Evolutionary conservation across 1,139 yeast genomes (phyloP).

Genomic region (Diutina pseudorugosa): DNA sequence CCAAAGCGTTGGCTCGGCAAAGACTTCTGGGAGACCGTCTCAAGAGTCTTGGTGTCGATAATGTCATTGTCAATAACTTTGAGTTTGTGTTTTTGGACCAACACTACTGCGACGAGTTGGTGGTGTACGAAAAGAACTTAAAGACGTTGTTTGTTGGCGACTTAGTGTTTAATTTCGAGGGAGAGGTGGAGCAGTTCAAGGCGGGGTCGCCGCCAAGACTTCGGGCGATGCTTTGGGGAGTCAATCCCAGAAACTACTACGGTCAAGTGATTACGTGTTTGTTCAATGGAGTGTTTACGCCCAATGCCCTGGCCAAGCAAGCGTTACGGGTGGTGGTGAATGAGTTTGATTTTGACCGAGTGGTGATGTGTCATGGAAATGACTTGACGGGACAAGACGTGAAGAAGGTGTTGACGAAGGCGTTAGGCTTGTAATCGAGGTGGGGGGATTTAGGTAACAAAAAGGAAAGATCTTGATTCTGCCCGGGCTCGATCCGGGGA

Average conservation of each 20-base stretch:
- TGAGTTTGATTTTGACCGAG: constrained; percentile 34
- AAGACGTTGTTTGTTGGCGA: constrained; percentile 45
- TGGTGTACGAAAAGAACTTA: constrained; percentile 34
- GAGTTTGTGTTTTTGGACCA: constrained; percentile 44
- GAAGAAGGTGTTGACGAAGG: not conserved
- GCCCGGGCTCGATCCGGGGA: not conserved
- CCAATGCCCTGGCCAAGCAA: constrained; percentile 6
- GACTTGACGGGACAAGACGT: constrained; percentile 6
- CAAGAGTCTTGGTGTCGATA: constrained; percentile 17
- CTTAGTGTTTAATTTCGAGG: constrained; percentile 34
- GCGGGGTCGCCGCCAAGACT: constrained; percentile 9
- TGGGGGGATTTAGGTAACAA: not conserved
- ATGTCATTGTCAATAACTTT: constrained; percentile 24
- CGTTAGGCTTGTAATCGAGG: not conserved
- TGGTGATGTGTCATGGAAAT: constrained; percentile 50
- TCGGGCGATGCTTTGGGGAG: constrained; percentile 27
- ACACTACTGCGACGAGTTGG: constrained; percentile 44
- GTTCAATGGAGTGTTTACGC: constrained; percentile 16
- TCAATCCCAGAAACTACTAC: constrained; percentile 20
- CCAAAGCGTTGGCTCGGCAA: not conserved
- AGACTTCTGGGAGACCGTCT: not conserved
- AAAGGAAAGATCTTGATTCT: not conserved
- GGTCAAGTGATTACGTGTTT: constrained; percentile 22
- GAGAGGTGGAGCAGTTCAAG: constrained; percentile 10
- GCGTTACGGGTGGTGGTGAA: constrained; percentile 22